These are phyloP conservation scores for Candida qinlingensis DNA, from an alignment of 805 yeast species.

Conservation along the genomic window DNA sequence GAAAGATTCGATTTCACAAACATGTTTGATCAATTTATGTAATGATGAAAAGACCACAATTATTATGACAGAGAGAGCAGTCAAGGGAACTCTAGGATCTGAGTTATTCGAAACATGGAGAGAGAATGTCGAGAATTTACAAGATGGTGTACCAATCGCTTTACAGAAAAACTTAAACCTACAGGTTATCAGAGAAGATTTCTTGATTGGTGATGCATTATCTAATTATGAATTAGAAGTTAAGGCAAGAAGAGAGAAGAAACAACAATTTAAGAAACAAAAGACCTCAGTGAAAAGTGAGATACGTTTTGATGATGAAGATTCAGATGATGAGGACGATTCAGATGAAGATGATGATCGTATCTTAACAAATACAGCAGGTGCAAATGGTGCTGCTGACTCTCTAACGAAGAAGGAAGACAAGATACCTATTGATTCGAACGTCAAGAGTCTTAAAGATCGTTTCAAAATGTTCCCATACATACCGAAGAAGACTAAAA, in stretches of 20 bases:
- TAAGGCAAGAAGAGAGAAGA: constrained; percentile 38
- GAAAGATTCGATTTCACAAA: constrained; percentile 56
- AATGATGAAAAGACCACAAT: constrained; percentile 62
- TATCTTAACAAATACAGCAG: constrained; percentile 13
- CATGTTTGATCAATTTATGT: constrained; percentile 51
- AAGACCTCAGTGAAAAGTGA: constrained; percentile 27
- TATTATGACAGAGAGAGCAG: constrained; percentile 65
- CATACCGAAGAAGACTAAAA: constrained; percentile 48
- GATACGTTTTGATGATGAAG: constrained; percentile 24
- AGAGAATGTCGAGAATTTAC: constrained; percentile 36
- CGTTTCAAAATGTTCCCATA: constrained; percentile 70
- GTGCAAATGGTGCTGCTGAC: constrained; percentile 9
- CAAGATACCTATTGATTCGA: constrained; percentile 29
- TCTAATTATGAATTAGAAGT: constrained; percentile 41
- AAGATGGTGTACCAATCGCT: constrained; percentile 60
- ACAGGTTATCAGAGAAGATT: constrained; percentile 41
- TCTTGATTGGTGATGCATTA: constrained; percentile 46
- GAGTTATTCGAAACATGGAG: constrained; percentile 53
- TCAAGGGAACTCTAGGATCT: constrained; percentile 41
- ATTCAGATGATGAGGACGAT: constrained; percentile 24
- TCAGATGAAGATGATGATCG: constrained; percentile 16
- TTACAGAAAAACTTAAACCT: constrained; percentile 39
- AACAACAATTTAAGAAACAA: constrained; percentile 26
- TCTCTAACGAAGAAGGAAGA: constrained; percentile 21
- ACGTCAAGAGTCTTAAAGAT: constrained; percentile 25